These are phyloP conservation scores for Tricholomella constricta DNA, from an alignment of 768 basidiomycete species.

Conservation along the genomic window DNA sequence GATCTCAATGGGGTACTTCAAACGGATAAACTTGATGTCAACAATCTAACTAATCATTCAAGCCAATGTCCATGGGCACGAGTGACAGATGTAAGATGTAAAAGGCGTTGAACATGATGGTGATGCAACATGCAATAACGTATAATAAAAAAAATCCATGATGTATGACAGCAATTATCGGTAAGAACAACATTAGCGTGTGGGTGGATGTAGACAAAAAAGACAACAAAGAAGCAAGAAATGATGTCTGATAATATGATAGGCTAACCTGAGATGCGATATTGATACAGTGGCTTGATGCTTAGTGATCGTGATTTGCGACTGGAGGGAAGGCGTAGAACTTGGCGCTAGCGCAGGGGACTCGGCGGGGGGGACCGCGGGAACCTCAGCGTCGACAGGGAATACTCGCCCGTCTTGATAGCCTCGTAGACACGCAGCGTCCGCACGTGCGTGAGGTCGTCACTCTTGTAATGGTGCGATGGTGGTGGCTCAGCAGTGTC, in stretches of 20 bases:
- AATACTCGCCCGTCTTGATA: conserved; percentile 35
- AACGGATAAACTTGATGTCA: no score
- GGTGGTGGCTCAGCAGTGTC: background rate
- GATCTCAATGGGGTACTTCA: no score
- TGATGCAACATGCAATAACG: background rate
- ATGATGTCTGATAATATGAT: background rate
- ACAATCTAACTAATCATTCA: no score
- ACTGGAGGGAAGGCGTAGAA: background rate
- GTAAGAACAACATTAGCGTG: background rate
- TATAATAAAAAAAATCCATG: background rate
- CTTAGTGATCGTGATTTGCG: background rate
- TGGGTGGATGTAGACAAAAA: background rate
- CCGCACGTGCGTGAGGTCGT: conserved; percentile 52
- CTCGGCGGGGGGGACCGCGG: conserved; percentile 23
- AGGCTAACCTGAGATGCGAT: conserved; percentile 5
- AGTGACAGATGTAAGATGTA: background rate
- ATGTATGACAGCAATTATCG: background rate
- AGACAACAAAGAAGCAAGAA: background rate
- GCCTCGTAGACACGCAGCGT: conserved; percentile 55
- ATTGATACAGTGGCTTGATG: conserved; percentile 7
- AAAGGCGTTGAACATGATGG: background rate
- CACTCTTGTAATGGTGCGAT: conserved; percentile 20
- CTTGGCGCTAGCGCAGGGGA: conserved; percentile 8
- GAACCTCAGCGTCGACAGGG: conserved; percentile 19
- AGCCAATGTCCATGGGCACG: background rate